Evolutionary conservation across 2,329 filamentous ascomycete species (phyloP).

Genomic region (Trichophyton verrucosum): DNA sequence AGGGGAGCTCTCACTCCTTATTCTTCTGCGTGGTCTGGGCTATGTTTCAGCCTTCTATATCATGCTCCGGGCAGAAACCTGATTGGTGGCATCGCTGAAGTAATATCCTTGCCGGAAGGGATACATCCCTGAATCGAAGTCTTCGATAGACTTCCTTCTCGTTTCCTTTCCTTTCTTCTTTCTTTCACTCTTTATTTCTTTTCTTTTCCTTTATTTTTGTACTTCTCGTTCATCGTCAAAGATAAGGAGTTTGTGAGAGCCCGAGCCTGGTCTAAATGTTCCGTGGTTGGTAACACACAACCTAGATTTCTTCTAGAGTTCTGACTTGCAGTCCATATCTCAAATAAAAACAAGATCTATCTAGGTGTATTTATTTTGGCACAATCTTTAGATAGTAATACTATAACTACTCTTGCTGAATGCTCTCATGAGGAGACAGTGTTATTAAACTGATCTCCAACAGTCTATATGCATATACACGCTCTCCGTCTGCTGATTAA

Average conservation of each 20-base stretch:
- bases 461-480: neutral
- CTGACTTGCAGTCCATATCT: neutral
- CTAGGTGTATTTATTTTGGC: neutral
- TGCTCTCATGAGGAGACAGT: neutral
- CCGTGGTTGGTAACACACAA: neutral
- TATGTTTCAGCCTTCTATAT: neutral
- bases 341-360: neutral
- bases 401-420: neutral
- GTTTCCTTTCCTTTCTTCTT: neutral
- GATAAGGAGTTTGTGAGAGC: too few relatives aligned
- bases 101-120: slow-evolving; percentile 1
- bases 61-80: neutral
- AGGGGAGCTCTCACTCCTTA: neutral
- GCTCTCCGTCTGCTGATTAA: neutral
- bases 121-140: neutral
- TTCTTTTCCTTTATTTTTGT: neutral
- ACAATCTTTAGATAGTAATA: neutral
- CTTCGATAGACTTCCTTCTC: neutral
- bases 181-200: neutral
- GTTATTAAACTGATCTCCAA: neutral
- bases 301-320: neutral
- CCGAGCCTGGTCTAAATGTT: neutral
- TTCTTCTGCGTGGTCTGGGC: neutral
- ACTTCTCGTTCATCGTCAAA: neutral
- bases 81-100: neutral